Evolutionary conservation across 768 basidiomycete genomes (phyloP), one percentile per base, ranked within the genome.

Genomic region (Collybiopsis confluens): DNA sequence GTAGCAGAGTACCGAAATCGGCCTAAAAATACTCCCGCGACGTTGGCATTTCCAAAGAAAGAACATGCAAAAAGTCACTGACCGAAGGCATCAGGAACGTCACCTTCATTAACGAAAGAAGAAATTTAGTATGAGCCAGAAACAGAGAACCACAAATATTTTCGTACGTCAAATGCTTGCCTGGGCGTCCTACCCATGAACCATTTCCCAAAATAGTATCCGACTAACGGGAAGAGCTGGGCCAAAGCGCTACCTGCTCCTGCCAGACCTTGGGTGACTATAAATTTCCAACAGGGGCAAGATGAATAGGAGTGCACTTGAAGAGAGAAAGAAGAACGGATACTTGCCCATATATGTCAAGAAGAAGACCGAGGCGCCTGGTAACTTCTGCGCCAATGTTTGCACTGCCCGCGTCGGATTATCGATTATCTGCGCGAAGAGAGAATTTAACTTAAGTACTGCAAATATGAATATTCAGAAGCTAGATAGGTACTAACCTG

Each of bases 161-260:
- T 28, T 43, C 45, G 3, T 55, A 65, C 63, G 20, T 64, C 68
- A 61, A 74, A 88, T 4, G 85, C 80, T 53, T 83, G 76, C 18
- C 85, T 73, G 30, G 84, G 83, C 2, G 87, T 85, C n/a, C 81
- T 76, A 2, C 85, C 87, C 36, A 84, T 69, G 47, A 88, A 75
- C 73, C 81, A 78, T 58, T 86, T 80, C 58, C 79, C 79, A 49
- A 86, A 63, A 59, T 77, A 86, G 65, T 86, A 81, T 13, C 86
- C 52, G 5, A 78, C 56, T 8, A 88, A 64, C 7, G 77, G 73
- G 30, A 73, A 73, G 8, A 83, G 64, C 60, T 85, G 83, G 4
- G 80, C 70, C 26, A 86, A 68, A 8, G 78, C 78, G 21, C 69
- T 68, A 0, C 77, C 80, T 2, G 79, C 78, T 21, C 79, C 80